Evolutionary conservation across 805 yeast genomes (phyloP), one percentile per base, ranked within the genome.

Genomic region (Myxozyma kluyveri): DNA sequence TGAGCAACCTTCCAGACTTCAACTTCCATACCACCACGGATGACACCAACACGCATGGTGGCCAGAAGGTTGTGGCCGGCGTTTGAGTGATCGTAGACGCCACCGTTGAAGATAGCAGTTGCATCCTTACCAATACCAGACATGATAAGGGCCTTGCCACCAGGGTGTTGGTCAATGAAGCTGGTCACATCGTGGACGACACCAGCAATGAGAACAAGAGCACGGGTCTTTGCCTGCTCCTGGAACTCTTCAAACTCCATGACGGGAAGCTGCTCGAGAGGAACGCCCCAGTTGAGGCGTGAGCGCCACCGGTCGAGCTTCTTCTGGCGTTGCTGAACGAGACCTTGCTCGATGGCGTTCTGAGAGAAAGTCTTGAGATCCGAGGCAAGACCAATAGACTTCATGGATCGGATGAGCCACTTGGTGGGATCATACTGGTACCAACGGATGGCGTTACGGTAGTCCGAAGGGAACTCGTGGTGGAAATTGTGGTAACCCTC

Each of bases 111-210:
- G 1, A 95, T 96, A 46, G 86, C 82, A 2, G 97, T 89, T 6
- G 96, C 96, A 67, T 90, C 97, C 67, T 86, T 87, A 10, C 97
- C 97, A 52, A 87, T 83, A 1, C 95, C 86, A 0, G 93, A 82
- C 58, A 74, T 75, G 49, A 90, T 80, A 45, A 90, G 75, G 3
- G 90, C 83, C 29, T 81, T 69, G 1, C 98, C 98, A 60, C 98
- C 98, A 1, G 98, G 98, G 69, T 90, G 98, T 63, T 87, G 88
- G 61, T 84, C 83, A 67, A 89, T 82, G 67, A 90, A 90, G 26
- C 93, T 95, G 3, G 96, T 83, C 10, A 91, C 86, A 66, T 90
- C 97, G 69, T 91, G 97, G 23, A 90, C 93, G 46, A 91, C 88
- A 33, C 95, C 95, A 40, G 87, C 86, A 43, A 90, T 88, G 12